phyloP scores from a whole-genome alignment of 2,329 filamentous ascomycete genomes.

The Fusarium chaquense region DNA sequence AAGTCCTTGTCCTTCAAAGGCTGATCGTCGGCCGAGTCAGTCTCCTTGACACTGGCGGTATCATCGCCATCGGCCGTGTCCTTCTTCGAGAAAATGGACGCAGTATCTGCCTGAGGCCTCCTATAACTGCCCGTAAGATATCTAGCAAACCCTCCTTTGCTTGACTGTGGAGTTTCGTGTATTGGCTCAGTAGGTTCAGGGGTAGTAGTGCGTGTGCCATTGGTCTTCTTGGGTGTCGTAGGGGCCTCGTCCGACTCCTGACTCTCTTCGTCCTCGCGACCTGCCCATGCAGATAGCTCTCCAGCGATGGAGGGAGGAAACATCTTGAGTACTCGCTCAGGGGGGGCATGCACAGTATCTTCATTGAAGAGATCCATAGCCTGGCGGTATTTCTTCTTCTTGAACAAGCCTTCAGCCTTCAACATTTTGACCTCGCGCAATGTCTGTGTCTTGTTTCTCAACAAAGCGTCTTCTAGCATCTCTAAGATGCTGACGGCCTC shows the following conservation, averaged over 20 bases:
- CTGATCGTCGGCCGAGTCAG: conserved; percentile 59
- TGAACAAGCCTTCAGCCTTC: conserved; percentile 89
- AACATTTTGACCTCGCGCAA: conserved; percentile 89
- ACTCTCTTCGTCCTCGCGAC: conserved; percentile 51
- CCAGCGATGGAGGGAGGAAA: conserved; percentile 89
- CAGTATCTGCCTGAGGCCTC: conserved; percentile 64
- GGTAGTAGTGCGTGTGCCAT: conserved; percentile 46
- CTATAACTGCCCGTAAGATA: conserved; percentile 62
- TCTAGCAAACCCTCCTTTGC: conserved; percentile 64
- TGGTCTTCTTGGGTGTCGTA: conserved; percentile 45
- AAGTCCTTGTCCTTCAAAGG: conserved; percentile 84
- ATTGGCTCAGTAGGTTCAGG: conserved; percentile 47
- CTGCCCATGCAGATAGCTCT: conserved; percentile 72
- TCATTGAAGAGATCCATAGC: conserved; percentile 89
- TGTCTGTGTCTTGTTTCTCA: conserved; percentile 83
- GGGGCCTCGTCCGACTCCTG: conserved; percentile 56
- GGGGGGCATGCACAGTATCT: conserved; percentile 88
- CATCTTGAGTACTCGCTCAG: conserved; percentile 85
- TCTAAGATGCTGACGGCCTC: conserved; percentile 90
- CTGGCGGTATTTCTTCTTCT: conserved; percentile 82
- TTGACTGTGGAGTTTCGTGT: conserved; percentile 52
- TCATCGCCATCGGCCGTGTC: conserved; percentile 66
- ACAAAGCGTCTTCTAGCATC: conserved; percentile 92
- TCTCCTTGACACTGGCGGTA: conserved; percentile 63
- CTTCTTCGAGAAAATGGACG: conserved; percentile 71